Percentiles rank a stretch among this genome's conserved stretches.
Evolutionary conservation across 2,329 filamentous ascomycete species (phyloP).

Genomic region (Clarireedia hainanense): DNA sequence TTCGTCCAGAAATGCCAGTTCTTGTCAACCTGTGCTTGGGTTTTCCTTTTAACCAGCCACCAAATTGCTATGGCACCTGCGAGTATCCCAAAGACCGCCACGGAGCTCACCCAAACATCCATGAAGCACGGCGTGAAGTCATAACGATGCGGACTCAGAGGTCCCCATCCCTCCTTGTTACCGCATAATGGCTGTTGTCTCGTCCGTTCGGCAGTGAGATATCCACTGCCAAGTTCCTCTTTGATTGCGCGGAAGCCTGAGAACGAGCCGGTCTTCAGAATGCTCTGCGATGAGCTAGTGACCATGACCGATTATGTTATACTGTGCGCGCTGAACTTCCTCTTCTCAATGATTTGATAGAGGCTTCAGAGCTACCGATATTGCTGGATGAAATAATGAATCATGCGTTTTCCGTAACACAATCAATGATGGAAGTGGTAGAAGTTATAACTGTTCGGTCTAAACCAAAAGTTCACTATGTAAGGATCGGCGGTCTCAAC

Average conservation of each 20-base stretch:
- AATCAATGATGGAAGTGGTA: conserved; percentile 5
- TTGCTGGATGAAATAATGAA: neutral
- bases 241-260: conserved; percentile 45
- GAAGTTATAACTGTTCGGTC: neutral
- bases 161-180: conserved; percentile 92
- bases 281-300: conserved; percentile 17
- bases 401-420: conserved; percentile 6
- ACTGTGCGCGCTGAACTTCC: conserved; percentile 10
- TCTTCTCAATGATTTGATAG: conserved; percentile 6
- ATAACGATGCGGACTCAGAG: conserved; percentile 76
- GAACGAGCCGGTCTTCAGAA: conserved; percentile 47
- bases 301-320: conserved; percentile 14
- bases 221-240: conserved; percentile 46
- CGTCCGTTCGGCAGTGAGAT: conserved; percentile 42
- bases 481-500: neutral
- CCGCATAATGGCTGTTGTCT: conserved; percentile 66
- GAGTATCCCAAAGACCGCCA: conserved; percentile 72
- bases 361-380: conserved; percentile 11
- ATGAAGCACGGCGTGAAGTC: conserved; percentile 98
- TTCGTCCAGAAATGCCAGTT: conserved; percentile 93
- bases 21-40: conserved; percentile 60
- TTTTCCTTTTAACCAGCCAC: conserved; percentile 66
- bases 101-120: conserved; percentile 75
- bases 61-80: conserved; percentile 70
- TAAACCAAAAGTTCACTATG: neutral